phyloP scores from a whole-genome alignment of 352 stramenopile genomes.

The Peronospora tabacina region DNA sequence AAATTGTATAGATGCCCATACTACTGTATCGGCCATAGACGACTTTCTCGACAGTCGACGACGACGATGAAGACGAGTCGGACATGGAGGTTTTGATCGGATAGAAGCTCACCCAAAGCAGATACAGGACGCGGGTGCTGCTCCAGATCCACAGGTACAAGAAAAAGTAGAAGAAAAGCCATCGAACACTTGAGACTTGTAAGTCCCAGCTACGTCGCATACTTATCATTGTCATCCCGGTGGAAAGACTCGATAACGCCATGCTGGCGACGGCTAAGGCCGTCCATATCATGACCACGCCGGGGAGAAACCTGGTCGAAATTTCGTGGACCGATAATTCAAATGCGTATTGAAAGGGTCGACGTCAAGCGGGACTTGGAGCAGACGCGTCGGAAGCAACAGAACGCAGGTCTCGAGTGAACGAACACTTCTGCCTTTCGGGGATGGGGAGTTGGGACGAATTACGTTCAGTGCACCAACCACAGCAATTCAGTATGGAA shows the following conservation, averaged over 20 bases:
- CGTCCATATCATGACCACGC: constrained; percentile 29
- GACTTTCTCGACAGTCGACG: constrained; percentile 17
- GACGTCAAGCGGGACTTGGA: background rate
- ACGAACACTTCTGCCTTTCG: no score
- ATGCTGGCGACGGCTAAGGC: constrained; percentile 27
- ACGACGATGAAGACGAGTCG: constrained; percentile 19
- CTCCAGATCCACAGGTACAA: constrained; percentile 40
- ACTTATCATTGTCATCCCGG: constrained; percentile 34
- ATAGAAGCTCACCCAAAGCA: constrained; percentile 34
- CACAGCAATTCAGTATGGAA: background rate
- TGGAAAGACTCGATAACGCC: constrained; percentile 28
- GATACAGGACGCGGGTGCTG: constrained; percentile 31
- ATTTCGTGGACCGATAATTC: constrained; percentile 12
- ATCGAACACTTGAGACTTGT: constrained; percentile 45
- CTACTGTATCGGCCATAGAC: constrained; percentile 33
- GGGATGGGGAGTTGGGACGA: constrained; percentile 3
- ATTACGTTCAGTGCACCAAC: constrained; percentile 8
- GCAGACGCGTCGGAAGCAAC: background rate
- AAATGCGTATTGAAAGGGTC: background rate
- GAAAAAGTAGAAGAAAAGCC: constrained; percentile 60
- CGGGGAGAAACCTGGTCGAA: constrained; percentile 10
- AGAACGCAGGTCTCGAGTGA: background rate
- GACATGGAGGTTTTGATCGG: constrained; percentile 18
- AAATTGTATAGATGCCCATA: constrained; percentile 36
- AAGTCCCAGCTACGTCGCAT: constrained; percentile 39